Evolutionary conservation across 768 basidiomycete species (phyloP).

Genomic region (Saitozyma sp.): DNA sequence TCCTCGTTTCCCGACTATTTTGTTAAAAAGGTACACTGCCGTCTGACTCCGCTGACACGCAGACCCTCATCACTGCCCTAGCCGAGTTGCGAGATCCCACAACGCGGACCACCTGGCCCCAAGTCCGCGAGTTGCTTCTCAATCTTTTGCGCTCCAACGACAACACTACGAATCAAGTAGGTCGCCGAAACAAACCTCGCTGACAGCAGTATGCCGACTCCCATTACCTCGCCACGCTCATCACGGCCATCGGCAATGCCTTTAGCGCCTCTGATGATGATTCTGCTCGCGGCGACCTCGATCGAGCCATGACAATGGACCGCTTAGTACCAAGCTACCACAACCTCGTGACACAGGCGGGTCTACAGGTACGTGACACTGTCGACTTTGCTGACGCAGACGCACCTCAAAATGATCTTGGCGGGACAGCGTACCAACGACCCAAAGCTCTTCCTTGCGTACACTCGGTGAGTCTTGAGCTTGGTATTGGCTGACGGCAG

Average conservation of each 20-base stretch:
- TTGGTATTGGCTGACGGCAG: not conserved
- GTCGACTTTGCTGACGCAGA: conserved; percentile 12
- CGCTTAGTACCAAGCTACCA: conserved; percentile 89
- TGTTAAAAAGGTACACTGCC: conserved; percentile 69
- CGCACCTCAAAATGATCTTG: conserved; percentile 25
- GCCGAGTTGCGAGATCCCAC: conserved; percentile 71
- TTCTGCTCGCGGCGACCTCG: conserved; percentile 58
- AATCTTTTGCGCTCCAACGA: conserved; percentile 95
- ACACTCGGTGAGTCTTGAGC: conserved; percentile 61
- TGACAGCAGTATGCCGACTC: conserved; percentile 72
- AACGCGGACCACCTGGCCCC: conserved; percentile 78
- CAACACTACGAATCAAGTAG: conserved; percentile 70
- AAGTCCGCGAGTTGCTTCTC: conserved; percentile 82
- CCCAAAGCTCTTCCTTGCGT: conserved; percentile 67
- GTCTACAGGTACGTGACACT: conserved; percentile 70
- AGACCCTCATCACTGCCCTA: conserved; percentile 74
- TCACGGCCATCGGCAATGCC: conserved; percentile 76
- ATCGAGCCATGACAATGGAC: conserved; percentile 92
- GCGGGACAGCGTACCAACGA: conserved; percentile 35
- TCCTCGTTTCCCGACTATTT: conserved; percentile 89
- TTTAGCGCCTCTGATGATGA: conserved; percentile 62
- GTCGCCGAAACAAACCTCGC: conserved; percentile 47
- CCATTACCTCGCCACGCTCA: conserved; percentile 81
- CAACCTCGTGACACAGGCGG: conserved; percentile 88
- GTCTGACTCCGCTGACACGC: conserved; percentile 7